Base-by-base conservation (phyloP, 176 grass and related monocot species). In the Paspalum vaginatum region DNA sequence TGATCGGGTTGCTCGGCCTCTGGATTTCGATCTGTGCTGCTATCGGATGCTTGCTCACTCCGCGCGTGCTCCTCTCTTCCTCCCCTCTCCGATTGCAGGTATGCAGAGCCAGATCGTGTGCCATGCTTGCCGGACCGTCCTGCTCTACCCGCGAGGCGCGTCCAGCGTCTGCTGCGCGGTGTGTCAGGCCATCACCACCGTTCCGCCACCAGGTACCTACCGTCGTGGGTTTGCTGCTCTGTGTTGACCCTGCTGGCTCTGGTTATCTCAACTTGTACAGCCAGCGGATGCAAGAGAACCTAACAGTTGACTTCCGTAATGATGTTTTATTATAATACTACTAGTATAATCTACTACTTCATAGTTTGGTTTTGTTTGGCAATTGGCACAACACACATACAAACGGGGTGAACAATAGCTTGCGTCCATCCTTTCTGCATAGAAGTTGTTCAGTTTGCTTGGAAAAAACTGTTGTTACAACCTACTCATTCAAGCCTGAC, bases 41-140 rank as follows among this genome's bases (percentile, higher is more conserved):
- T 11, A 4, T 3, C 25, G 22, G 43, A 8, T 27, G 56, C 49
- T 75, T 27, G 56, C 49, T 75, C 61, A 60, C 68, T 13, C 41
- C 18, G 22, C 47, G 5, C 7, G 11, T 11, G 13, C 6, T 6
- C n/a, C 7, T 27, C 10, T 22, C 7, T 0, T 4, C 11, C 4
- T 39, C n/a, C 46, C 26, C 18, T 7, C 66, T 11, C 2, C 9
- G 43, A 13, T 82, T 60, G 18, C 88, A 87, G 95, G 83, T 77
- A 79, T 92, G 66, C 85, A 94, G 85, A 91, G 80, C 92, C 95
- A 98, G 80, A 85, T 98, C 81, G 90, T 98, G 54, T 98, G 95
- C 81, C 89, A 84, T 20, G 88, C 86, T 0, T 98, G 95, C 59
- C 82, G 90, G 81, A 89, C 65, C 65, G 50, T 94, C 4, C 88